Base-by-base conservation (phyloP, 495 filamentous ascomycete genomes). In the Geoglossum glabrum region DNA sequence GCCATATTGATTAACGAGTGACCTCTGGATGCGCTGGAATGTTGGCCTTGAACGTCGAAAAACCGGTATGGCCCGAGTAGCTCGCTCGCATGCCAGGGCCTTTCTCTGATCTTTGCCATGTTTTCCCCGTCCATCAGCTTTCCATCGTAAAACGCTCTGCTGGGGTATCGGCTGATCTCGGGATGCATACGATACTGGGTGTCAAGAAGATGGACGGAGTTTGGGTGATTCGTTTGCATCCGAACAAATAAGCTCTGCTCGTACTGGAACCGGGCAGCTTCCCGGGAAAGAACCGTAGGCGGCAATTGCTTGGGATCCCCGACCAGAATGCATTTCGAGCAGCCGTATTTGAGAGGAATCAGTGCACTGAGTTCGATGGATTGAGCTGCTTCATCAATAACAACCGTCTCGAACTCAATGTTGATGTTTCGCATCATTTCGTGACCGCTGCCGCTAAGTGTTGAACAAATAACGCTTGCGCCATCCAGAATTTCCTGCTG, bases 161-260 rank as follows among this genome's bases (percentile, higher is more conserved):
- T 94, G 0, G 92, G 92, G 69, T 95, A 98, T 34, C 64, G 64
- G 67, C 86, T 93, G 67, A 98, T 98, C 60, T 87, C 85, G 0
- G 92, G 92, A 71, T 98, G 92, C 92, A 98, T 98, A 71, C 92
- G 92, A 66, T 98, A 98, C 65, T 98, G 92, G 34, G 82, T 88
- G 69, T 96, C 90, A 23, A 98, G 79, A 36, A 98, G 76, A 69
- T 97, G 90, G n/a, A 98, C 83, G 62, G 93, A 84, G 43, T 82
- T 73, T 1, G 87, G 83, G 61, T 90, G 83, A 61, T 96, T 96
- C 60, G 79, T 76, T 66, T 96, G 90, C 93, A 98, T 98, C 30
- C 92, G 83, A 45, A 96, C 92, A 71, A 98, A 98, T 69, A 98
- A 74, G 73, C 87, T 94, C 72, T 97, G 90, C 65, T 97, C 93